Conservation (phyloP, 108 stramenopile genomes). For the Bacterosira constricta region DNA sequence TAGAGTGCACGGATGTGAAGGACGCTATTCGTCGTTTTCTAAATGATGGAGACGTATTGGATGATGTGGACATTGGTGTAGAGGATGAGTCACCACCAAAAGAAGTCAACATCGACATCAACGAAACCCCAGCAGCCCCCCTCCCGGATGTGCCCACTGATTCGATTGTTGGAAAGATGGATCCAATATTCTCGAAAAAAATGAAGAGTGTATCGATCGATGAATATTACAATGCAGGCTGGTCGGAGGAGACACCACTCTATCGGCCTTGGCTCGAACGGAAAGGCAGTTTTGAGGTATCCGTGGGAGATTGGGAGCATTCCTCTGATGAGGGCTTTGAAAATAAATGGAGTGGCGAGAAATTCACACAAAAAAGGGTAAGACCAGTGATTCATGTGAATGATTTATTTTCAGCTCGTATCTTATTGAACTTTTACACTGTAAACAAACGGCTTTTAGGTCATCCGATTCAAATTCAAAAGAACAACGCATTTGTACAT, state of each 20-base stretch:
- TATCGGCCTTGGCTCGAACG: slow-evolving; percentile 72
- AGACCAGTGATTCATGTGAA: neutral
- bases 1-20: slow-evolving; percentile 32
- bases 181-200: slow-evolving; percentile 57
- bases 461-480: slow-evolving; percentile 70
- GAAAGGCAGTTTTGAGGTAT: slow-evolving; percentile 66
- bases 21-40: slow-evolving; percentile 26
- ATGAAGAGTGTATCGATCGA: slow-evolving; percentile 68
- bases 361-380: slow-evolving; percentile 53
- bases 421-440: too few relatives aligned
- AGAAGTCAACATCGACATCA: neutral
- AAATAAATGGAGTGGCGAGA: slow-evolving; percentile 64
- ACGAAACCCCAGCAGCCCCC: neutral
- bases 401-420: too few relatives aligned
- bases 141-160: slow-evolving; percentile 59
- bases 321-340: slow-evolving; percentile 45
- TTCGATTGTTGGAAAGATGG: slow-evolving; percentile 63
- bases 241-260: slow-evolving; percentile 71
- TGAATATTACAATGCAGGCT: slow-evolving; percentile 62
- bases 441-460: neutral
- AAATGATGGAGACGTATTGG: slow-evolving; percentile 8
- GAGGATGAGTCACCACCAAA: neutral
- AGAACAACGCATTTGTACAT: slow-evolving; percentile 80
- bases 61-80: neutral
- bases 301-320: slow-evolving; percentile 68